Base-by-base conservation (phyloP, 75 land plant species). In the Chamaecyparis obtusa region DNA sequence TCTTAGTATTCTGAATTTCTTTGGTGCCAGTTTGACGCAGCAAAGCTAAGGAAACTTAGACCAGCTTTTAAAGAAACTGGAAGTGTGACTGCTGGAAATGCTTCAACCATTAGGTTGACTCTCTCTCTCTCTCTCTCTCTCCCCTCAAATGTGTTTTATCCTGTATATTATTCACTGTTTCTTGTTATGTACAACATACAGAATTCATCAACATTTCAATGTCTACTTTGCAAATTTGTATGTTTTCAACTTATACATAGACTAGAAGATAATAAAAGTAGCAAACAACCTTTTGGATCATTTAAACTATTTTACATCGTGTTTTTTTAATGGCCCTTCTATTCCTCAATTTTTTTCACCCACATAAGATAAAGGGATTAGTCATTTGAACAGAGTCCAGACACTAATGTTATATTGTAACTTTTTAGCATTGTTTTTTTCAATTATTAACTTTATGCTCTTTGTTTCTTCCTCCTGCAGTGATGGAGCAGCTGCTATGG, bases 401-500 rank as follows among this genome's bases (percentile, higher is more conserved):
- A n/a, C 83, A 80, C n/a, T 81, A 7, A 81, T 78, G 81, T 6
- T 39, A 78, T 17, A 39, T 37, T 78, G 24, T 33, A 78, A 9
- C 9, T 35, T 76, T 76, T 14, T 76, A 76, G 32, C 48, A 37
- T 43, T 81, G 51, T 11, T 46, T 44, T 21, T 81, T 81, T 11
- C 51, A 81, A 51, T n/a, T n/a, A 81, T n/a, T 81, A 46, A 44
- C 48, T 21, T 78, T 46, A 10, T 46, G 83, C 55, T 56, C 21
- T 86, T 74, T 86, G 49, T 55, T 85, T 9, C 71, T 32, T 15
- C 51, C 33, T 16, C 75, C 19, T 88, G 75, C 89, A 98, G 99
- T 94, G 99, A 98, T 91, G 99, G 99, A 74, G 99, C 99, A 76
- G 99, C 99, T 71, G 99, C 99, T 32, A 89, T 98, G 21, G 99